phyloP scores from a whole-genome alignment of 139 green algal species.

The Haematococcus lacustris region DNA sequence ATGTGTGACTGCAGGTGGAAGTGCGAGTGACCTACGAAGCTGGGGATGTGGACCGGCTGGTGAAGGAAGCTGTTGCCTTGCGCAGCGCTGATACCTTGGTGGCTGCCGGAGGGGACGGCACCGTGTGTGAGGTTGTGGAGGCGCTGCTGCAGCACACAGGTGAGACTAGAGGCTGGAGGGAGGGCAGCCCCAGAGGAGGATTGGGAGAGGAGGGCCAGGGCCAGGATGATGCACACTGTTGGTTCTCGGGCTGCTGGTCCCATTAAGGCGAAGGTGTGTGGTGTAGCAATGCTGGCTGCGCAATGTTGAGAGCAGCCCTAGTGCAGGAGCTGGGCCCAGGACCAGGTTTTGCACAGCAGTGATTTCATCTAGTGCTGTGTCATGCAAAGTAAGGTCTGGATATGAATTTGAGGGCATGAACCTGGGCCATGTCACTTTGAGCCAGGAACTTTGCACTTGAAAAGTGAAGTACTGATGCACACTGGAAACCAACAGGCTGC shows the following conservation, averaged over 20 bases:
- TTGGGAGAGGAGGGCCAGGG: neutral
- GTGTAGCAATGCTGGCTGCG: neutral
- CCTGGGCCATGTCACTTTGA: no score
- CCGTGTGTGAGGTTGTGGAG: constrained; percentile 35
- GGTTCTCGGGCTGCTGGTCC: no score
- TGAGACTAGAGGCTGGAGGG: neutral
- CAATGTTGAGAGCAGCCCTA: neutral
- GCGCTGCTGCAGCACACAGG: constrained; percentile 27
- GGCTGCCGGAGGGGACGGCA: constrained; percentile 41
- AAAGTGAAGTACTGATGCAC: no score
- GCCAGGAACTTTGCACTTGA: no score
- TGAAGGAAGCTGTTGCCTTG: constrained; percentile 1
- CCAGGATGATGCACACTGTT: no score
- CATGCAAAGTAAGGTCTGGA: no score
- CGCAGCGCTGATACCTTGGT: constrained; percentile 28
- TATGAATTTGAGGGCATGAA: no score
- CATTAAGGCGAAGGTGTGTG: neutral
- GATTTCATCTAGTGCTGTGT: no score
- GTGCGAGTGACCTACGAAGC: constrained; percentile 12
- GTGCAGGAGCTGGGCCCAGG: neutral
- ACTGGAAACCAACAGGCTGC: no score
- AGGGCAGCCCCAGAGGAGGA: neutral
- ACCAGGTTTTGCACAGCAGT: no score
- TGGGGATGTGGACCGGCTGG: constrained; percentile 13
- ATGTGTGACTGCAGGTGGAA: neutral